phyloP scores from a whole-genome alignment of 2,329 filamentous ascomycete species.

The Paecilomyces variotii region DNA sequence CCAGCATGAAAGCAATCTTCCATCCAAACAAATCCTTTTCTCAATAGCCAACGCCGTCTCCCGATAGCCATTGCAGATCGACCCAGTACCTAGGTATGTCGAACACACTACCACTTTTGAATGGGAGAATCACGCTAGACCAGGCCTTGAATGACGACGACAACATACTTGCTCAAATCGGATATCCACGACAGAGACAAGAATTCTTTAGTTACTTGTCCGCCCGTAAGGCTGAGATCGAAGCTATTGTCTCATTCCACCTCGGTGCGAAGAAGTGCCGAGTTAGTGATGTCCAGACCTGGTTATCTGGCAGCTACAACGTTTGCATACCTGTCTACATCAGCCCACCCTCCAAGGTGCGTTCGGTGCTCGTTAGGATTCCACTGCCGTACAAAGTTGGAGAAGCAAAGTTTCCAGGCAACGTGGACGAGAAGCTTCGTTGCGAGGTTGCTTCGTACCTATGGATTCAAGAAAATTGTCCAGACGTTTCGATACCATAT shows the following conservation, averaged over 20 bases:
- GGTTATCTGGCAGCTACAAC: conserved; percentile 15
- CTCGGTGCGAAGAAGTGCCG: conserved; percentile 10
- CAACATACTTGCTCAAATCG: conserved; percentile 13
- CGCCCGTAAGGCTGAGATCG: conserved; percentile 12
- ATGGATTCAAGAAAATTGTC: conserved; percentile 32
- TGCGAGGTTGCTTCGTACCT: conserved; percentile 35
- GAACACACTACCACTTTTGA: no score
- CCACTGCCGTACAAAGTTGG: conserved; percentile 25
- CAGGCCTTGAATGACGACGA: neutral
- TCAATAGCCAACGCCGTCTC: no score
- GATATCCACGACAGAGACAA: conserved; percentile 12
- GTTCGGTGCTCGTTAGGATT: conserved; percentile 13
- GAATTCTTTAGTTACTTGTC: conserved; percentile 14
- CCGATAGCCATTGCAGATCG: no score
- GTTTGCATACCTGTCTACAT: conserved; percentile 2
- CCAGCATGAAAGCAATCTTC: no score
- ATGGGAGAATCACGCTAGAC: no score
- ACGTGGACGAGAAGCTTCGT: conserved; percentile 35
- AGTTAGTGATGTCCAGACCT: conserved; percentile 9
- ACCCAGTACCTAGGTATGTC: no score
- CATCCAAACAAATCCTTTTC: no score
- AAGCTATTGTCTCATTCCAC: conserved; percentile 20
- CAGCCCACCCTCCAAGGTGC: conserved; percentile 5
- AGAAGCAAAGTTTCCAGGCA: conserved; percentile 30
- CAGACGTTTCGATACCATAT: conserved; percentile 26